Percentiles rank a stretch among this genome's conserved stretches.
These are phyloP conservation scores for Abrus precatorius DNA, from an alignment of 306 rosid genomes.

Conservation along the genomic window DNA sequence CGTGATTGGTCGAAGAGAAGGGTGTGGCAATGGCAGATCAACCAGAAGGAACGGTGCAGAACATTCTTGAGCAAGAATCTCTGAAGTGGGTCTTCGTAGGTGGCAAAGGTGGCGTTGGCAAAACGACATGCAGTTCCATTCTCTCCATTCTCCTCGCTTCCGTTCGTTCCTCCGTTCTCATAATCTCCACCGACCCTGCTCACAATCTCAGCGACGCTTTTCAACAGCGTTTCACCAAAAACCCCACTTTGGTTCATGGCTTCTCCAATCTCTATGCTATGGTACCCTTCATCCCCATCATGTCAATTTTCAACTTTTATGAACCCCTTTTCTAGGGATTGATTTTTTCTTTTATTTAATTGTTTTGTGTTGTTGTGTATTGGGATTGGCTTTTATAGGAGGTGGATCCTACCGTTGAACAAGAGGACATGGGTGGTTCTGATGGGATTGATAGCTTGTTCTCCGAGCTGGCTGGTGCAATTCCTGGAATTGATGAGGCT, in stretches of 20 bases:
- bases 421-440: constrained; percentile 64
- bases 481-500: constrained; percentile 99
- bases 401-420: constrained; percentile 95
- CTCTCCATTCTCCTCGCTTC: constrained; percentile 81
- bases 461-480: constrained; percentile 90
- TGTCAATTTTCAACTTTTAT: not conserved
- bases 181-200: constrained; percentile 98
- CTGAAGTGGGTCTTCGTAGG: constrained; percentile 99
- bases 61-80: constrained; percentile 80
- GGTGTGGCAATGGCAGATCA: constrained; percentile 53
- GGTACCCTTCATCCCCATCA: constrained; percentile 54
- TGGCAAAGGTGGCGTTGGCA: constrained; percentile 98
- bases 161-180: constrained; percentile 88
- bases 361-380: constrained; percentile 16
- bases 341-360: not conserved
- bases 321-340: not conserved
- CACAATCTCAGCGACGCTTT: constrained; percentile 99
- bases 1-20: not conserved
- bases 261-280: constrained; percentile 93
- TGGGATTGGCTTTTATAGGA: constrained; percentile 63
- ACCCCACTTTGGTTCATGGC: constrained; percentile 91
- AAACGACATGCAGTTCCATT: constrained; percentile 95
- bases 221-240: constrained; percentile 90
- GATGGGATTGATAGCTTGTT: constrained; percentile 90
- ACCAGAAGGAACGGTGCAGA: constrained; percentile 79